Evolutionary conservation across 305 asterid genomes (phyloP).

Genomic region (Fraxinus greggii): DNA sequence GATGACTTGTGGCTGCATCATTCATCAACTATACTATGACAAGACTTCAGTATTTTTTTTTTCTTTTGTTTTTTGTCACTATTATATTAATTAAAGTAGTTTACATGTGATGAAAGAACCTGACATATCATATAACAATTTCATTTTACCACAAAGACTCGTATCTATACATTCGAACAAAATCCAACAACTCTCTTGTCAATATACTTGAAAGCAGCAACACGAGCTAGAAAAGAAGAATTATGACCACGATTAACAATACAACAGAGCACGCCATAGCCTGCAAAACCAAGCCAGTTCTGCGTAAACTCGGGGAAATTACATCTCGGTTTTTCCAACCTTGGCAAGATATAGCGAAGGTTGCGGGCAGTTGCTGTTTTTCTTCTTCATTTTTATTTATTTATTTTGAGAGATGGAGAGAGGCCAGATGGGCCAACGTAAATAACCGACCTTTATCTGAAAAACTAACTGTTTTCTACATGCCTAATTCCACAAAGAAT

Average conservation of each 20-base stretch:
- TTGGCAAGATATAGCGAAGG: background rate
- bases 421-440: background rate
- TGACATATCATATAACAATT: slow-evolving; percentile 11
- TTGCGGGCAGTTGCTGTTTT: background rate
- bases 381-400: background rate
- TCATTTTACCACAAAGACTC: slow-evolving; percentile 24
- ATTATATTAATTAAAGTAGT: too few species aligned
- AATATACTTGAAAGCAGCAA: slow-evolving; percentile 6
- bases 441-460: background rate
- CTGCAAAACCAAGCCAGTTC: slow-evolving; percentile 40
- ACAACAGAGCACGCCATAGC: slow-evolving; percentile 76
- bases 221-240: slow-evolving; percentile 48
- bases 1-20: background rate
- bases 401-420: background rate
- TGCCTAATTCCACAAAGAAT: background rate
- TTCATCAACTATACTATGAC: background rate
- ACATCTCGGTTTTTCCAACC: background rate
- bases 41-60: background rate
- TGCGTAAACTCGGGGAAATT: background rate
- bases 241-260: slow-evolving; percentile 51
- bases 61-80: too few species aligned
- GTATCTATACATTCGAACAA: slow-evolving; percentile 30
- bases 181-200: slow-evolving; percentile 19
- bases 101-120: slow-evolving; percentile 9
- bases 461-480: background rate